Conservation (phyloP, 768 basidiomycete species). For the Favolaschia claudopus region DNA sequence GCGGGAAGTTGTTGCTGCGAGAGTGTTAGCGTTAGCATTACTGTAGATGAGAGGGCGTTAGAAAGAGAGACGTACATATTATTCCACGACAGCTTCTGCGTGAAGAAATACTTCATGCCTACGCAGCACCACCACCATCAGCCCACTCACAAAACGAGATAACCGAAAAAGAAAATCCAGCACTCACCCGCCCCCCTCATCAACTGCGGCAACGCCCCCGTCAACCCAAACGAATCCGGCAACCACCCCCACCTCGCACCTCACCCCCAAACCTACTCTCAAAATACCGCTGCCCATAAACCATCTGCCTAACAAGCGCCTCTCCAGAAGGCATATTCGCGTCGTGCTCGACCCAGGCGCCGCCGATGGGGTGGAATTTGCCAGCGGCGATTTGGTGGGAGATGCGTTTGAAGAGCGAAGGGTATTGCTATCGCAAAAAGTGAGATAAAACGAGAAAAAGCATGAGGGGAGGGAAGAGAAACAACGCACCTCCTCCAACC, state of each 20-base stretch:
- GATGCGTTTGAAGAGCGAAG: slow-evolving; percentile 81
- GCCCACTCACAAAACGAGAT: not conserved
- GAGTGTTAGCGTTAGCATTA: not conserved
- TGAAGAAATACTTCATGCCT: slow-evolving; percentile 96
- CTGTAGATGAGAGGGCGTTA: too few relatives aligned
- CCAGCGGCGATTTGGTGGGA: slow-evolving; percentile 78
- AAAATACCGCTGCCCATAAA: slow-evolving; percentile 93
- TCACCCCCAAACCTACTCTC: slow-evolving; percentile 63
- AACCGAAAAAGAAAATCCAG: not conserved
- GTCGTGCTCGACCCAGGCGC: slow-evolving; percentile 94
- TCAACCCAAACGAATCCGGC: slow-evolving; percentile 92
- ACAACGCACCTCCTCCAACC: slow-evolving; percentile 81
- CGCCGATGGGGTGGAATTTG: slow-evolving; percentile 89
- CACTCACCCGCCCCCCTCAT: slow-evolving; percentile 66
- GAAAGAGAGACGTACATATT: too few relatives aligned
- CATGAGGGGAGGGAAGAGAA: not conserved
- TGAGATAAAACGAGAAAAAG: slow-evolving; percentile 1
- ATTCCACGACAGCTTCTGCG: slow-evolving; percentile 96
- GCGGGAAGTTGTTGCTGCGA: slow-evolving; percentile 90
- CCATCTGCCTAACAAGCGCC: slow-evolving; percentile 87
- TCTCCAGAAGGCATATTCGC: slow-evolving; percentile 97
- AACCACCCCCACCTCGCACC: slow-evolving; percentile 82
- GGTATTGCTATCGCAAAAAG: slow-evolving; percentile 63
- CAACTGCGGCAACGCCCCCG: slow-evolving; percentile 90
- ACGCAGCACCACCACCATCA: slow-evolving; percentile 30